phyloP scores from a whole-genome alignment of 129 eudicot genomes.

The Pittosporum tobira region DNA sequence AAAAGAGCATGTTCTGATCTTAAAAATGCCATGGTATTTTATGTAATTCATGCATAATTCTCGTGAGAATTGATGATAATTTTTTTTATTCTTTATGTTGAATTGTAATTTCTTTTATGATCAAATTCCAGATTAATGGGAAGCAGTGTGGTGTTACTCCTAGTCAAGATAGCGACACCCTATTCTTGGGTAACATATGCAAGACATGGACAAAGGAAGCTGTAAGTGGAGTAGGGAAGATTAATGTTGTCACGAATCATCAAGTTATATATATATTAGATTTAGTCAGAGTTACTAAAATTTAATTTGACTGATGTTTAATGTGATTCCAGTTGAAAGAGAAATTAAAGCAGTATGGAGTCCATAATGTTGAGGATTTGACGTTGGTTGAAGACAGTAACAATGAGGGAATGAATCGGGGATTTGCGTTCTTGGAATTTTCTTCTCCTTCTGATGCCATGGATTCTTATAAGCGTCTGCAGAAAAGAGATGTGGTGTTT shows the following conservation, averaged over 20 bases:
- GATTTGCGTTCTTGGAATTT: constrained; percentile 93
- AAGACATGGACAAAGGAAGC: constrained; percentile 94
- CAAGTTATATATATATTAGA: too few relatives aligned
- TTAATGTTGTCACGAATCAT: constrained; percentile 3
- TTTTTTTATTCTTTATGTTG: constrained; percentile 26
- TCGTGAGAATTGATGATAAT: constrained; percentile 19
- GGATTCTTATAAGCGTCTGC: constrained; percentile 96
- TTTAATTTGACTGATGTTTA: constrained; percentile 25
- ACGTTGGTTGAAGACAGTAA: constrained; percentile 86
- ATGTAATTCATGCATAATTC: constrained; percentile 20
- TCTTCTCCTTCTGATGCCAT: constrained; percentile 87
- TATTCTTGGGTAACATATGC: constrained; percentile 93
- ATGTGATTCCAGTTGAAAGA: constrained; percentile 72
- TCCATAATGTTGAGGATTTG: constrained; percentile 76
- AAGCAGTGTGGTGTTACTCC: constrained; percentile 94
- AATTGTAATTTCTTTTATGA: constrained; percentile 33
- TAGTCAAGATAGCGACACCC: constrained; percentile 92
- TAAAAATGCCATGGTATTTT: constrained; percentile 77
- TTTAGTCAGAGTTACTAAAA: constrained; percentile 21
- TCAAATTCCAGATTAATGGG: constrained; percentile 77
- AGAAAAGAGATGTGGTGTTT: constrained; percentile 76
- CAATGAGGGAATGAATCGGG: constrained; percentile 68
- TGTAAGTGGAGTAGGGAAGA: constrained; percentile 63
- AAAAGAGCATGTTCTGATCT: constrained; percentile 84
- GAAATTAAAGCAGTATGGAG: constrained; percentile 72